These are phyloP conservation scores for Veloboletus limbatus DNA, from an alignment of 1,284 basidiomycete genomes.

Conservation along the genomic window DNA sequence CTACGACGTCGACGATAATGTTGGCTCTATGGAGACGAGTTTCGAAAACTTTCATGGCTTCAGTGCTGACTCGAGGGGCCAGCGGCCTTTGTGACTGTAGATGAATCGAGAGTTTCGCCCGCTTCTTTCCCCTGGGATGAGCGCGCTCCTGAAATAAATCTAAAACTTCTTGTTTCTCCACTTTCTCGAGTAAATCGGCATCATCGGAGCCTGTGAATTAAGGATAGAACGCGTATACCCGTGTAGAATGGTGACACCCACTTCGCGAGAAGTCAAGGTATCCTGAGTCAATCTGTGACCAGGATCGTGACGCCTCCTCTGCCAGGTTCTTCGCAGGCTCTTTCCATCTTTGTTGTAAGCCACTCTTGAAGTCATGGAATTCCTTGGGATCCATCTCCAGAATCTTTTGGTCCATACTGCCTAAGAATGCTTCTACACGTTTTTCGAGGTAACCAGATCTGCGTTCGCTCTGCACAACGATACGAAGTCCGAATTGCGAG, in stretches of 20 bases:
- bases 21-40: conserved; percentile 50
- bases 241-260: conserved; percentile 35
- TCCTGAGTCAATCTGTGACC: conserved; percentile 67
- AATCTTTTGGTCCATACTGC: conserved; percentile 61
- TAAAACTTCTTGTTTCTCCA: conserved; percentile 81
- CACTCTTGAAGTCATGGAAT: conserved; percentile 63
- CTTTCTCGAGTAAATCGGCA: conserved; percentile 26
- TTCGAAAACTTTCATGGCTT: conserved; percentile 66
- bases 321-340: conserved; percentile 72
- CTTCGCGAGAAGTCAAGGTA: conserved; percentile 67
- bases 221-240: background rate
- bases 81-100: conserved; percentile 67
- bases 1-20: conserved; percentile 51
- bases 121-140: conserved; percentile 65
- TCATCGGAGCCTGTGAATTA: conserved; percentile 21
- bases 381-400: conserved; percentile 58
- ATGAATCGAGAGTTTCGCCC: conserved; percentile 83
- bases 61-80: conserved; percentile 59
- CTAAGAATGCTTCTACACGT: conserved; percentile 86
- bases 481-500: conserved; percentile 76
- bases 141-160: conserved; percentile 69
- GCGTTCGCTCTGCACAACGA: conserved; percentile 91
- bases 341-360: conserved; percentile 63
- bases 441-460: conserved; percentile 82
- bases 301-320: conserved; percentile 66